Conservation (phyloP, 306 rosid genomes). For the Citrullus mucosospermus region DNA sequence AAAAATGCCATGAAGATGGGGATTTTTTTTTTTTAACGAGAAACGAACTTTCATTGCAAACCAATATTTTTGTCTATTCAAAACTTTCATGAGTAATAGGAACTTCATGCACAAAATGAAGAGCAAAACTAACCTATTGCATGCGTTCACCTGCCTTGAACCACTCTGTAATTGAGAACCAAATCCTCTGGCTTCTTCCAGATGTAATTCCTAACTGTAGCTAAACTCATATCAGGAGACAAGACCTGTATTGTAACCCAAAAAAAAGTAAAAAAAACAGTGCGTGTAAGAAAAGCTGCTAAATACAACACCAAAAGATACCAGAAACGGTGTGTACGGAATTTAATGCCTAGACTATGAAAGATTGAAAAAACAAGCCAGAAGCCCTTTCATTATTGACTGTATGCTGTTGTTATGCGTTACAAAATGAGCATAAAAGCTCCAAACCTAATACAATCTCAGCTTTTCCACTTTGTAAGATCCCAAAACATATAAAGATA, state of each 20-base stretch:
- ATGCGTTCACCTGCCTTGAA: conserved; percentile 66
- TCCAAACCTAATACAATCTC: neutral
- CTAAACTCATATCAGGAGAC: conserved; percentile 86
- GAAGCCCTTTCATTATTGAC: neutral
- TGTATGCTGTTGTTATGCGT: neutral
- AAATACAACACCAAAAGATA: neutral
- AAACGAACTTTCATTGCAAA: neutral
- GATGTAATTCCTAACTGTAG: conserved; percentile 83
- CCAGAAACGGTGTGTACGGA: neutral
- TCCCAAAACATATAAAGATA: neutral
- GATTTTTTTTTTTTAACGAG: neutral
- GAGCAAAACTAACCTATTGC: conserved; percentile 16
- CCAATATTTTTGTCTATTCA: neutral
- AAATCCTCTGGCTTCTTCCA: conserved; percentile 97
- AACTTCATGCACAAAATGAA: neutral
- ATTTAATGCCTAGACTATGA: neutral
- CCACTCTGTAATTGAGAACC: conserved; percentile 73
- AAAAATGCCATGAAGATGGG: neutral
- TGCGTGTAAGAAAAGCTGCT: neutral
- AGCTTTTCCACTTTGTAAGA: neutral
- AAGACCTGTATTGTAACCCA: conserved; percentile 41
- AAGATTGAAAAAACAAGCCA: neutral
- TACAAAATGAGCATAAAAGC: neutral
- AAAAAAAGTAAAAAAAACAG: neutral
- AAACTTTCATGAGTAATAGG: neutral